Evolutionary conservation across 129 eudicot genomes (phyloP), one percentile per base, ranked within the genome.

Genomic region (Pittosporum tobira): DNA sequence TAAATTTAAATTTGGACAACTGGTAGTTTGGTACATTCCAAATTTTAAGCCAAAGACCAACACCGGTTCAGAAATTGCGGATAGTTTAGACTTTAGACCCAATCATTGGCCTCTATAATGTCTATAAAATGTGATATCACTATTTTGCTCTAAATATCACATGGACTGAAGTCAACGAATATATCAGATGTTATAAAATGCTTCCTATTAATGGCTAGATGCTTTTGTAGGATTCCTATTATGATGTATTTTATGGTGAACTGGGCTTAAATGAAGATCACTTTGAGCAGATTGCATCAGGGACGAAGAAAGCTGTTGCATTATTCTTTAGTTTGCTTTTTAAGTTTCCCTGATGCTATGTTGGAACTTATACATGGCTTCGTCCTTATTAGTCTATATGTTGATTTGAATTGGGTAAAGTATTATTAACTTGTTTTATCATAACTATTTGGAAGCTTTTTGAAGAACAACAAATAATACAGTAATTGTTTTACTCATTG

Each of bases 231-330:
- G 99, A 96, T 42, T 91, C 87, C 62, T 91, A 87, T 73, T 91
- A 91, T 65, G 99, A 91, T 73, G 96, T 81, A 61, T 84, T 78
- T 60, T 91, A 87, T 76, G 99, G 94, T 53, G 96, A 91, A 2
- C 72, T 83, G 67, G 83, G 99, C 56, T 81, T 91, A 69, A 91
- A 91, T 54, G 99, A 91, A 29, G 96, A 81, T n/a, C 96, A 91
- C 73, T 91, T 93, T 52, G 88, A 84, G 27, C 75, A 59, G 50
- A 93, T 93, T 81, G 85, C 78, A 31, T 66, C 70, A 4, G 84
- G 72, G 60, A 96, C 99, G 48, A 77, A 73, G 47, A 87, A 84
- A 77, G 99, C 96, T 48, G 96, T 75, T 61, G 51, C 72, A 77
- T 94, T 91, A 91, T 34, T 48, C 14, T 36, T 27, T 53, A 34